These are phyloP conservation scores for Sporothrix pseudoabietina DNA, from an alignment of 2,329 filamentous ascomycete species.

Conservation along the genomic window DNA sequence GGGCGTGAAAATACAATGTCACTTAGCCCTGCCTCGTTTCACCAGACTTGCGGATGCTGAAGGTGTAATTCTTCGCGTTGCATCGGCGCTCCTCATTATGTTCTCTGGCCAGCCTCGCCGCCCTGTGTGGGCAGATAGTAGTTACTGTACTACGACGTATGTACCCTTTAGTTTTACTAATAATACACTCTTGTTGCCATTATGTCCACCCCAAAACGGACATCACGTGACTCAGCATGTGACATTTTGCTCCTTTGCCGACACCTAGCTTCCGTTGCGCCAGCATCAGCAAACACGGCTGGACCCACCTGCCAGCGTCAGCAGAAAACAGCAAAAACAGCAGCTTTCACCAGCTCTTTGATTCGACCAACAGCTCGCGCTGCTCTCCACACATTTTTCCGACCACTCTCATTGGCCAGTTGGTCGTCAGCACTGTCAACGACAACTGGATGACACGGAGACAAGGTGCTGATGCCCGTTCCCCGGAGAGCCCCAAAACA, in stretches of 20 bases:
- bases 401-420: background rate
- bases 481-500: background rate
- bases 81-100: no score
- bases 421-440: background rate
- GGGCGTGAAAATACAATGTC: no score
- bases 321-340: conserved; percentile 5
- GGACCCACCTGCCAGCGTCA: background rate
- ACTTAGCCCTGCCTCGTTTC: no score
- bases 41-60: no score
- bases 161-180: no score
- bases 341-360: background rate
- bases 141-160: no score
- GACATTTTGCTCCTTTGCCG: background rate
- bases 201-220: background rate
- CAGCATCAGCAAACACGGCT: background rate
- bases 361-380: background rate
- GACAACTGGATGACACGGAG: background rate
- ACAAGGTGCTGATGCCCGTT: background rate
- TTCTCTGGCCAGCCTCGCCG: no score
- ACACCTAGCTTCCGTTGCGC: background rate
- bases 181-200: no score
- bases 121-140: no score
- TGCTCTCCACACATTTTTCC: background rate
- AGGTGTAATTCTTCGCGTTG: no score
- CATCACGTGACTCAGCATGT: background rate